Conservation (phyloP, 2,329 filamentous ascomycete species). For the Pseudogymnoascus sp. region DNA sequence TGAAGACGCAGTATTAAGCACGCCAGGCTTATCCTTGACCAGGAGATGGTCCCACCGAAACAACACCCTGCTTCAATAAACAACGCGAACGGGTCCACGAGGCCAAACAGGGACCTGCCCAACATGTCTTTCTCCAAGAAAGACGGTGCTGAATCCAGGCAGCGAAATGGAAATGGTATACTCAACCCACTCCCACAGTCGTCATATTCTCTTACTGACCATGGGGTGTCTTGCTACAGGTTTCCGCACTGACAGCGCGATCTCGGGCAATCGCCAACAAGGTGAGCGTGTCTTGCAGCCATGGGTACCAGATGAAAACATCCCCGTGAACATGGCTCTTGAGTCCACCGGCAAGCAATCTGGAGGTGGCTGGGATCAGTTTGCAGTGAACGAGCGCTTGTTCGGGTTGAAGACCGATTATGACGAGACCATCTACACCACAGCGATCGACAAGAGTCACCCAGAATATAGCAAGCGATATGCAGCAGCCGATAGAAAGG, state of each 20-base stretch:
- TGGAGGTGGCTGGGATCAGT: conserved; percentile 73
- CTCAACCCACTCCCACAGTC: background rate
- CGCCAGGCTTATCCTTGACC: conserved; percentile 31
- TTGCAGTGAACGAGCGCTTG: conserved; percentile 76
- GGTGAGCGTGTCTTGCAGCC: conserved; percentile 70
- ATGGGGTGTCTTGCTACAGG: conserved; percentile 39
- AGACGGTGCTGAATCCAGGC: conserved; percentile 41
- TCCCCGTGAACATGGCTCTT: conserved; percentile 60
- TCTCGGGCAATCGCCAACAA: conserved; percentile 62
- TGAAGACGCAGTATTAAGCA: conserved; percentile 50
- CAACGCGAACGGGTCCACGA: conserved; percentile 37
- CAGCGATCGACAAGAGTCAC: conserved; percentile 73
- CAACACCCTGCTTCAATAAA: conserved; percentile 19
- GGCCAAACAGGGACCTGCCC: conserved; percentile 38
- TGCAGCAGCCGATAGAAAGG: conserved; percentile 72
- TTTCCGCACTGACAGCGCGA: conserved; percentile 84
- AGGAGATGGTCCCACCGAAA: conserved; percentile 54
- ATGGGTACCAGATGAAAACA: conserved; percentile 64
- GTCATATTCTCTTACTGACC: background rate
- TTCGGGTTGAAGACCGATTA: conserved; percentile 88
- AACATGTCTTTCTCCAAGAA: conserved; percentile 52
- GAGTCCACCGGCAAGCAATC: conserved; percentile 36
- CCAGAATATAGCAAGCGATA: conserved; percentile 72
- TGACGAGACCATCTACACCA: conserved; percentile 92
- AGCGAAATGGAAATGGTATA: conserved; percentile 8